These are phyloP conservation scores for Pichia sp. DNA, from an alignment of 1,139 yeast species.

Conservation along the genomic window DNA sequence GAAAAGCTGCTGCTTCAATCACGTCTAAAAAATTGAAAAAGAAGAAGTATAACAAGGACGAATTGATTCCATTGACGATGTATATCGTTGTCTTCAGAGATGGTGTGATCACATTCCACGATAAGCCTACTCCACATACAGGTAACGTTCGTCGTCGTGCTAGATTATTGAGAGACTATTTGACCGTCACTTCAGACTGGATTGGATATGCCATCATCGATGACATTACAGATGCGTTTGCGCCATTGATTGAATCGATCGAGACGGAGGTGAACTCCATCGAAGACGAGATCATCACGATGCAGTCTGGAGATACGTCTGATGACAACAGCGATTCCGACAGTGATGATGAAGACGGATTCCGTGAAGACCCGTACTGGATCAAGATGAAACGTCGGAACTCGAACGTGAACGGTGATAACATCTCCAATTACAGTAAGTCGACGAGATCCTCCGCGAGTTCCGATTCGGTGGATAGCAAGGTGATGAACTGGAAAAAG, in stretches of 20 bases:
- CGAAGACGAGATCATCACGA: slow-evolving; percentile 83
- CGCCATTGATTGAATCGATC: slow-evolving; percentile 91
- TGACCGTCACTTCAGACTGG: slow-evolving; percentile 95
- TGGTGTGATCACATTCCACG: slow-evolving; percentile 92
- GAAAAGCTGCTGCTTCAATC: slow-evolving; percentile 17
- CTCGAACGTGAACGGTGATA: slow-evolving; percentile 29
- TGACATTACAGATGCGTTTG: slow-evolving; percentile 96
- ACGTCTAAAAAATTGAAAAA: slow-evolving; percentile 19
- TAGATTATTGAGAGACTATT: slow-evolving; percentile 78
- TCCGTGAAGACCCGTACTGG: slow-evolving; percentile 24
- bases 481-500: slow-evolving; percentile 78
- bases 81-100: slow-evolving; percentile 89
- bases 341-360: slow-evolving; percentile 28
- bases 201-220: slow-evolving; percentile 95
- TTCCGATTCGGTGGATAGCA: slow-evolving; percentile 43
- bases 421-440: slow-evolving; percentile 18
- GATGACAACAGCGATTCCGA: slow-evolving; percentile 46
- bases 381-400: slow-evolving; percentile 29
- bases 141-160: slow-evolving; percentile 94
- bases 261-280: slow-evolving; percentile 91
- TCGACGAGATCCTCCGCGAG: slow-evolving; percentile 25
- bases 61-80: slow-evolving; percentile 87
- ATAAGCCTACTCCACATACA: slow-evolving; percentile 94
- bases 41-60: slow-evolving; percentile 52
- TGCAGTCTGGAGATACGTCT: slow-evolving; percentile 70